Evolutionary conservation across 768 basidiomycete genomes (phyloP).

Genomic region (Mycena chlorophos): DNA sequence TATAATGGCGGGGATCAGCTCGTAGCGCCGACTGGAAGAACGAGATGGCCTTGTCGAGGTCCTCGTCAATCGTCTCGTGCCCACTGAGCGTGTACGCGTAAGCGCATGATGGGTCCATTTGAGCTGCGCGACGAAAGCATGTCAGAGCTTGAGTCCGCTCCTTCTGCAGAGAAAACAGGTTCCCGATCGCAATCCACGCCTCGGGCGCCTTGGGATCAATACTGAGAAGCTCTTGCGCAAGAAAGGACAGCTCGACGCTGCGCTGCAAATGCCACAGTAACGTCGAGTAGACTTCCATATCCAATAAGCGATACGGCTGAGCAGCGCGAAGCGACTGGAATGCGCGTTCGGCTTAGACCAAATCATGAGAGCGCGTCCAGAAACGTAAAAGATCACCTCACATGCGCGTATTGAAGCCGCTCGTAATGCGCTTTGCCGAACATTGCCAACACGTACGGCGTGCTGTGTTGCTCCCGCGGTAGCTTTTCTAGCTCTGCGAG

Average conservation of each 20-base stretch:
- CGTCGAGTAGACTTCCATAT: constrained; percentile 97
- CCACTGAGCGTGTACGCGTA: constrained; percentile 97
- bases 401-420: constrained; percentile 82
- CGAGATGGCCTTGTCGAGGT: constrained; percentile 85
- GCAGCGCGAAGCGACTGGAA: constrained; percentile 79
- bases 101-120: constrained; percentile 86
- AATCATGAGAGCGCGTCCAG: constrained; percentile 13
- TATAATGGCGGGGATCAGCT: constrained; percentile 92
- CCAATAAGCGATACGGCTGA: constrained; percentile 87
- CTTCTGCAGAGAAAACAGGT: constrained; percentile 92
- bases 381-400: constrained; percentile 45
- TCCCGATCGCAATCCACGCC: constrained; percentile 96
- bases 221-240: constrained; percentile 89
- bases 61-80: constrained; percentile 95
- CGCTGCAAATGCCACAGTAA: constrained; percentile 92
- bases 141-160: constrained; percentile 91
- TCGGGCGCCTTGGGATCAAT: constrained; percentile 81
- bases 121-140: constrained; percentile 89
- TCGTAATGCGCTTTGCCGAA: constrained; percentile 90
- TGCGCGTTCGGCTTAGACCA: constrained; percentile 80
- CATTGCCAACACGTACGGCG: constrained; percentile 78
- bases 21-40: constrained; percentile 92
- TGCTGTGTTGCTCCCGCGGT: constrained; percentile 70
- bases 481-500: constrained; percentile 76
- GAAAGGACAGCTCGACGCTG: constrained; percentile 81